Evolutionary conservation across 2,329 filamentous ascomycete genomes (phyloP).

Genomic region (Trichoderma atrobrunneum): DNA sequence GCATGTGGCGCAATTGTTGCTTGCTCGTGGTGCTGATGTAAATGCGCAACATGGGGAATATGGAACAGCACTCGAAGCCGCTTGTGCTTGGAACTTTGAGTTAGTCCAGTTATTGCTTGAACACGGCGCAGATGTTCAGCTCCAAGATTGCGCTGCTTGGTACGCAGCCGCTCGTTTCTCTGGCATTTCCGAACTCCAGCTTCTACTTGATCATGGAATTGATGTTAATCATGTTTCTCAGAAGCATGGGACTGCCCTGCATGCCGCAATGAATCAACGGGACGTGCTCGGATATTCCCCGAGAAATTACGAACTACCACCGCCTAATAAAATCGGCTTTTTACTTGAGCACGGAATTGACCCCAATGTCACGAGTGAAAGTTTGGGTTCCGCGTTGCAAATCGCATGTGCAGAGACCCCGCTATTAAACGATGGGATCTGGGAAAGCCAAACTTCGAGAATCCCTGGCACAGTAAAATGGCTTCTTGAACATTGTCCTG

Average conservation of each 20-base stretch:
- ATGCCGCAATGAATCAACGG: too few species aligned
- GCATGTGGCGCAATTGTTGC: fast-evolving
- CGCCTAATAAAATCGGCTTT: too few species aligned
- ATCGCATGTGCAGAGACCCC: too few species aligned
- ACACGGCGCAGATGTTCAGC: neutral
- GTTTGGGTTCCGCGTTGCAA: too few species aligned
- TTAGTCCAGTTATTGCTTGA: neutral
- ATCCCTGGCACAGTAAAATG: too few species aligned
- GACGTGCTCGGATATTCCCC: too few species aligned
- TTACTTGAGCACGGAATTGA: too few species aligned
- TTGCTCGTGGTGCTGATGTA: neutral
- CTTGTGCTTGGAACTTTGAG: neutral
- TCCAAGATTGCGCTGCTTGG: neutral
- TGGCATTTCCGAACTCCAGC: neutral
- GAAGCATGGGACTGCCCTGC: too few species aligned
- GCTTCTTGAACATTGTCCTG: too few species aligned
- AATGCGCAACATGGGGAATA: neutral
- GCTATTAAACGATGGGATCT: fast-evolving
- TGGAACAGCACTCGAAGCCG: neutral
- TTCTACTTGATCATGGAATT: neutral
- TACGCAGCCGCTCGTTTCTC: neutral
- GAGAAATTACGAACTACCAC: fast-evolving
- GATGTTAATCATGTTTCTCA: neutral
- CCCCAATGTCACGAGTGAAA: too few species aligned
- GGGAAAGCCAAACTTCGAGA: fast-evolving